Conservation (phyloP, 208 protist genomes). For the Trypanosoma theileri region DNA sequence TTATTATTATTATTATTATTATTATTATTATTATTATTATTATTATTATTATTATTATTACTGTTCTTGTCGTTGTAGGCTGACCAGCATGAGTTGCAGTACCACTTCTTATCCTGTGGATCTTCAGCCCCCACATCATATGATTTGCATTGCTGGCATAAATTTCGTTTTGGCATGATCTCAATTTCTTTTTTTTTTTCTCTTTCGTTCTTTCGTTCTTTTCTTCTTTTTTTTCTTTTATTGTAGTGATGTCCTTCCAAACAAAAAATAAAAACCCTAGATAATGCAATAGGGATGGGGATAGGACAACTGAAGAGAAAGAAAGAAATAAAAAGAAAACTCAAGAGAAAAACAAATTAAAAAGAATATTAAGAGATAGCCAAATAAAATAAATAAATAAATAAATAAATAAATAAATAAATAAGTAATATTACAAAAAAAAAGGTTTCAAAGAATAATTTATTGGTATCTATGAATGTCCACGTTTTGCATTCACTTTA, state of each 20-base stretch:
- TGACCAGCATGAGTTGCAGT: slow-evolving; percentile 62
- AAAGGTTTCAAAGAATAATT: no score
- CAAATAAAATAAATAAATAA: no score
- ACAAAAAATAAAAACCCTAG: neutral
- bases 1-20: slow-evolving; percentile 19
- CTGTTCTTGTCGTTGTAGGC: slow-evolving; percentile 32
- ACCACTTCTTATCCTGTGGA: slow-evolving; percentile 44
- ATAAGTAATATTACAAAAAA: no score
- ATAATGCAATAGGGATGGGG: no score
- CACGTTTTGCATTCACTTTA: no score
- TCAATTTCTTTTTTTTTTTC: neutral
- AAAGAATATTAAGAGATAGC: no score
- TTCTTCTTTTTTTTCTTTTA: neutral
- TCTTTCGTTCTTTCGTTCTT: neutral
- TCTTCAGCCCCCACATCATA: slow-evolving; percentile 55
- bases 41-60: slow-evolving; percentile 12
- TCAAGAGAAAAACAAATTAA: neutral
- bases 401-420: no score
- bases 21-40: slow-evolving; percentile 7
- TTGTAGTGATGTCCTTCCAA: neutral
- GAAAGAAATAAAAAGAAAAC: neutral
- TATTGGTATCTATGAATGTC: no score
- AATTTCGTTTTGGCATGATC: slow-evolving; percentile 31
- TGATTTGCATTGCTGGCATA: slow-evolving; percentile 65
- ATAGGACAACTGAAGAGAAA: neutral